A percentile compares a stretch with the other conserved stretches of the same genome.
These are phyloP conservation scores for Oxytropis ochrocephala DNA, from an alignment of 306 rosid genomes.

Conservation along the genomic window DNA sequence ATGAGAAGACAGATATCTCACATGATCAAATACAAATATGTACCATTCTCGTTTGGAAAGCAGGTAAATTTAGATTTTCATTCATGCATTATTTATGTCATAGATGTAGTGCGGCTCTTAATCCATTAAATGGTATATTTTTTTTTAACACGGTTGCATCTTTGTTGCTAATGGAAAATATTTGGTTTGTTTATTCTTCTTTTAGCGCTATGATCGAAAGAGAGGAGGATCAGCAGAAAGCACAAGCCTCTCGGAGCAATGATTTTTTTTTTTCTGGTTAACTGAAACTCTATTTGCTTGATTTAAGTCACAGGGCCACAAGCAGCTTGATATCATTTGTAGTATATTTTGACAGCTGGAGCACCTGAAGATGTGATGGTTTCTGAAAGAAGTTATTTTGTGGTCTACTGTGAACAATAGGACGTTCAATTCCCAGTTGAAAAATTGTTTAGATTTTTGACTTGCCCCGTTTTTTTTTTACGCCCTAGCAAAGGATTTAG, in stretches of 20 bases:
- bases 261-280: constrained; percentile 32
- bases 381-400: constrained; percentile 17
- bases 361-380: constrained; percentile 28
- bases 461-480: constrained; percentile 15
- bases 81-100: not conserved
- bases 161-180: not conserved
- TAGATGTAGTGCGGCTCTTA: not conserved
- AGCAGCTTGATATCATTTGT: constrained; percentile 29
- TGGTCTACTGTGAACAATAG: constrained; percentile 17
- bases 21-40: constrained; percentile 87
- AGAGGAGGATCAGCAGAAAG: constrained; percentile 45
- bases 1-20: constrained; percentile 93
- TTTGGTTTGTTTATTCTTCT: constrained; percentile 9
- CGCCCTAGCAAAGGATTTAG: constrained; percentile 25
- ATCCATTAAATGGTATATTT: not conserved
- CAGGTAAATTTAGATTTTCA: constrained; percentile 45
- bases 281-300: constrained; percentile 10
- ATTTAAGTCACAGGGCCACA: constrained; percentile 22
- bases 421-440: constrained; percentile 7
- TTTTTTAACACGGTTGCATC: not conserved
- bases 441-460: constrained; percentile 29
- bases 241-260: constrained; percentile 37
- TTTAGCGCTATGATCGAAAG: constrained; percentile 78
- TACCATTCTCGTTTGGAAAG: constrained; percentile 88
- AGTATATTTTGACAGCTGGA: constrained; percentile 28